These are phyloP conservation scores for Yamadazyma akitaensis DNA, from an alignment of 805 yeast species.

Conservation along the genomic window DNA sequence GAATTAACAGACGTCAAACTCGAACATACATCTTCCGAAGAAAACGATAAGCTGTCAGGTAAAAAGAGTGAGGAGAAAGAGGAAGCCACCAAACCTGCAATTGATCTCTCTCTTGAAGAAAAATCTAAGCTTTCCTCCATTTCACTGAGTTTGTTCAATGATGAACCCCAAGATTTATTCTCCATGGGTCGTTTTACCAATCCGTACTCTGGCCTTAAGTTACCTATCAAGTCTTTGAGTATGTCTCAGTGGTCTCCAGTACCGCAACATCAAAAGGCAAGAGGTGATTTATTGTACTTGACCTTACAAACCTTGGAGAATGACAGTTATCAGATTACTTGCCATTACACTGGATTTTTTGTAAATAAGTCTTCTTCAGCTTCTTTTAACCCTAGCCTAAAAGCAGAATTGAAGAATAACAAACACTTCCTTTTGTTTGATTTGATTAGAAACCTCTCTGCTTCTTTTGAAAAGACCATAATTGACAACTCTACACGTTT, in stretches of 20 bases:
- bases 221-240: conserved; percentile 54
- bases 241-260: conserved; percentile 88
- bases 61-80: conserved; percentile 13
- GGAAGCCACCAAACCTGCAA: conserved; percentile 10
- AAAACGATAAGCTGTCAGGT: conserved; percentile 12
- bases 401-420: conserved; percentile 27
- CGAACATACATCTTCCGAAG: conserved; percentile 14
- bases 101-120: background rate
- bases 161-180: conserved; percentile 12
- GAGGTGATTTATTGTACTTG: conserved; percentile 81
- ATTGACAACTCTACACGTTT: conserved; percentile 48
- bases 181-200: conserved; percentile 29
- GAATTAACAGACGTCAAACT: conserved; percentile 32
- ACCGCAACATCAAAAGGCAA: conserved; percentile 53
- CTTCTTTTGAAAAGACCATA: conserved; percentile 53
- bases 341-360: conserved; percentile 75
- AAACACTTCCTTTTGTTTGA: conserved; percentile 54
- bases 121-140: conserved; percentile 9
- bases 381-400: conserved; percentile 66
- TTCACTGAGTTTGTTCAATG: background rate
- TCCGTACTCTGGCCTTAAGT: conserved; percentile 25
- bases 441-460: conserved; percentile 63
- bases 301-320: conserved; percentile 76
- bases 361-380: conserved; percentile 66
- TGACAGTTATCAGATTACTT: conserved; percentile 74